Conservation (phyloP, 352 stramenopile species). For the Elongisporangium anandrum region DNA sequence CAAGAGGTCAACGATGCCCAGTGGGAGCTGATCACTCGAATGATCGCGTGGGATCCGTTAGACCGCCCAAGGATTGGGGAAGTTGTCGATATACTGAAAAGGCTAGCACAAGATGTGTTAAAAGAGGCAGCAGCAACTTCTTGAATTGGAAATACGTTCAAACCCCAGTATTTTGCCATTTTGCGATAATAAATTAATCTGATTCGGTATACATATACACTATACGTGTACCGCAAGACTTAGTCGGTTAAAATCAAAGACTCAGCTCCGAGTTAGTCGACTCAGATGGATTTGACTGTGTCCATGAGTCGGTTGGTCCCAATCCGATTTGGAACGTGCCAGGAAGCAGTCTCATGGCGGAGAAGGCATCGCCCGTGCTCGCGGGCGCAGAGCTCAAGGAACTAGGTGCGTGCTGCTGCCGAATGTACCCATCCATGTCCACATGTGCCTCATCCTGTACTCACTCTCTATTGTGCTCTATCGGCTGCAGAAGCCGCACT, state of each 20-base stretch:
- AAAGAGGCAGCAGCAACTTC: too few relatives aligned
- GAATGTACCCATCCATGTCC: background rate
- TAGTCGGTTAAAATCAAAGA: conserved; percentile 1
- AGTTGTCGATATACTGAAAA: too few relatives aligned
- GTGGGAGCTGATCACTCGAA: too few relatives aligned
- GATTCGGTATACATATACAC: too few relatives aligned
- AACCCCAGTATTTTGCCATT: too few relatives aligned
- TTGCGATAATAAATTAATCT: too few relatives aligned
- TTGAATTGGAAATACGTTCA: too few relatives aligned
- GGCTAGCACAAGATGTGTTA: too few relatives aligned
- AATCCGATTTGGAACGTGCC: background rate
- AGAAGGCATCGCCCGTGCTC: conserved; percentile 36
- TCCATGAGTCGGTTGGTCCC: background rate
- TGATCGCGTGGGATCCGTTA: too few relatives aligned
- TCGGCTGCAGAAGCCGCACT: conserved; percentile 22
- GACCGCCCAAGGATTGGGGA: too few relatives aligned
- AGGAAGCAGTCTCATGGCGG: conserved; percentile 20
- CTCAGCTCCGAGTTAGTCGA: conserved; percentile 4
- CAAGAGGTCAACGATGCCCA: too few relatives aligned
- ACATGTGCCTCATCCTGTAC: background rate
- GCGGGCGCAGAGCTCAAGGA: conserved; percentile 40
- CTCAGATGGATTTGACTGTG: background rate
- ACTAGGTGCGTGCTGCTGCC: conserved; percentile 22
- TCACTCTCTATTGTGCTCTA: background rate
- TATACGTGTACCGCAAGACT: too few relatives aligned